Conservation (phyloP, 1,284 basidiomycete species). For the Hypsizygus ulmarius region DNA sequence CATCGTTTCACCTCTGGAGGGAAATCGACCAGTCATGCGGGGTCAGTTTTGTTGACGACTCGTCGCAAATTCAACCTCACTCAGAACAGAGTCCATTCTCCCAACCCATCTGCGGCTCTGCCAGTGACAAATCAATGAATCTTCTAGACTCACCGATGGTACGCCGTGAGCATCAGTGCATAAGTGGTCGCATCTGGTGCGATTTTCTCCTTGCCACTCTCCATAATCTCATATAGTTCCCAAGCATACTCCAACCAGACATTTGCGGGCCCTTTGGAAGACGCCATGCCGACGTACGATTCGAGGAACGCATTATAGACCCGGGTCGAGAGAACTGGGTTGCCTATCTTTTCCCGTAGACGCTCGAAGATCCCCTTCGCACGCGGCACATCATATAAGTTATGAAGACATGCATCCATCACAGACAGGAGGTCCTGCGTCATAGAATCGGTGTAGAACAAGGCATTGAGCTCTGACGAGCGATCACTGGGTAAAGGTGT, state of each 20-base stretch:
- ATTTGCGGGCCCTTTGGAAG: conserved; percentile 40
- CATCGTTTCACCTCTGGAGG: too few relatives aligned
- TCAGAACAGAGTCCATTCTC: too few relatives aligned
- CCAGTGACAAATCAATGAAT: background rate
- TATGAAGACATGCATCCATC: conserved; percentile 77
- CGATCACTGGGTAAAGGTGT: conserved; percentile 54
- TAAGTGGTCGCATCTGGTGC: conserved; percentile 59
- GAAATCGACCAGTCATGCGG: too few relatives aligned
- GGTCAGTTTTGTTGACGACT: too few relatives aligned
- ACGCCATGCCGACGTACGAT: conserved; percentile 61
- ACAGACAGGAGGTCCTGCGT: conserved; percentile 70
- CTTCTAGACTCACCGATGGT: conserved; percentile 43
- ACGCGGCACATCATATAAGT: conserved; percentile 67
- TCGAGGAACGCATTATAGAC: conserved; percentile 55
- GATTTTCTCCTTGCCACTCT: conserved; percentile 46
- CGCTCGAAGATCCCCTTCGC: conserved; percentile 67
- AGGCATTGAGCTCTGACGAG: conserved; percentile 39
- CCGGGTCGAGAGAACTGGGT: conserved; percentile 48
- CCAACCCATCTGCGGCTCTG: too few relatives aligned
- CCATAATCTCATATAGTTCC: conserved; percentile 56
- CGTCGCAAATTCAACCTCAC: too few relatives aligned
- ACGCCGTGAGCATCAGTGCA: conserved; percentile 61
- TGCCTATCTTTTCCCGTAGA: conserved; percentile 45
- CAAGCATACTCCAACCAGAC: conserved; percentile 61
- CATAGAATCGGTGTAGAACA: conserved; percentile 62